These are phyloP conservation scores for Hypsizygus ulmarius DNA, from an alignment of 1,284 basidiomycete genomes.

Conservation along the genomic window DNA sequence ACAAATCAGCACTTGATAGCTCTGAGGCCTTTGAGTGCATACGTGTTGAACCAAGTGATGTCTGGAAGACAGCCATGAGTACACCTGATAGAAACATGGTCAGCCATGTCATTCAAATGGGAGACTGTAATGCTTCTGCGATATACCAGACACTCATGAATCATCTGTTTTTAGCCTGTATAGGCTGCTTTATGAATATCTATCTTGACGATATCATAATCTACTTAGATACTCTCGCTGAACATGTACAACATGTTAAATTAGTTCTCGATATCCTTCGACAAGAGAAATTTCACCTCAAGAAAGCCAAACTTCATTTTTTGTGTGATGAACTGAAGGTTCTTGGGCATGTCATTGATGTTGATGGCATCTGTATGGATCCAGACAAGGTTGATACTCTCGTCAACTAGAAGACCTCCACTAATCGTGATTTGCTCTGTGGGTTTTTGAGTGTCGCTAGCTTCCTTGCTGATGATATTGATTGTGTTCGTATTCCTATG, in stretches of 20 bases:
- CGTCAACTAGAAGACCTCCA: neutral
- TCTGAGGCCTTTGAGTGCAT: constrained; percentile 39
- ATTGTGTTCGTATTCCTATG: too few relatives aligned
- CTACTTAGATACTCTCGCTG: constrained; percentile 29
- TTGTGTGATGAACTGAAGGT: neutral
- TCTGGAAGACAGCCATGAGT: constrained; percentile 21
- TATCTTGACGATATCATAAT: constrained; percentile 36
- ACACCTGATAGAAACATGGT: constrained; percentile 35
- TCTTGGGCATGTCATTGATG: neutral
- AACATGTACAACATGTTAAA: constrained; percentile 32
- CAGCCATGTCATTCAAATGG: constrained; percentile 28
- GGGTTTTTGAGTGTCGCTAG: too few relatives aligned
- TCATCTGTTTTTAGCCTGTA: constrained; percentile 22
- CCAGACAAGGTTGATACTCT: constrained; percentile 4
- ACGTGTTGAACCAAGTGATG: constrained; percentile 27
- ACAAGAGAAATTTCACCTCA: constrained; percentile 23
- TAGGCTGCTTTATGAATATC: constrained; percentile 25
- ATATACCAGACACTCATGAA: constrained; percentile 24
- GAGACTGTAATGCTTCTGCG: constrained; percentile 4
- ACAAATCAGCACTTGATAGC: too few relatives aligned
- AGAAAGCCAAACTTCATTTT: neutral
- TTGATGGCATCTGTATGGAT: constrained; percentile 1
- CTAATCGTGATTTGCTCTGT: neutral
- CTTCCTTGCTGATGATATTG: too few relatives aligned
- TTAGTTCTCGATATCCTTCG: constrained; percentile 28